A percentile compares a stretch with the other conserved stretches of the same genome.
These are phyloP conservation scores for Yamadazyma diospyri DNA, from an alignment of 1,139 yeast genomes.

Conservation along the genomic window DNA sequence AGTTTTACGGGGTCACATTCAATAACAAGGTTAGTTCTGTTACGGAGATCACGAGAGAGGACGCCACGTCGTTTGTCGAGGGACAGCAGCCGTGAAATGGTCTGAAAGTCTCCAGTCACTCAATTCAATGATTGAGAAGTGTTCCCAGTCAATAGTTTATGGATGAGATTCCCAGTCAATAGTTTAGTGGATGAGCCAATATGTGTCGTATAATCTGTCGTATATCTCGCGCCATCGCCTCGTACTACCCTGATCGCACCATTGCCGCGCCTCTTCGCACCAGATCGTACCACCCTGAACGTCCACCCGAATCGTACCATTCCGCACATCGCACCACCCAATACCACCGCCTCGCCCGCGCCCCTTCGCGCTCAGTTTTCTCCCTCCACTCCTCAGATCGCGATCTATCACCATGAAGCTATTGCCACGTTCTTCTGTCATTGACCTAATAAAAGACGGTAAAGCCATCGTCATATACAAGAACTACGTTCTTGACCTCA, in stretches of 20 bases:
- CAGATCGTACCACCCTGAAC: not conserved
- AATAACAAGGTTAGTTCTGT: slow-evolving; percentile 81
- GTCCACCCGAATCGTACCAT: slow-evolving; percentile 1
- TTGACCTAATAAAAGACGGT: slow-evolving; percentile 59
- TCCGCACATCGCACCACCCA: not conserved
- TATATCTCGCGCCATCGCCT: too few species aligned
- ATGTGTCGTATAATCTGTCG: too few species aligned
- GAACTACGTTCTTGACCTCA: slow-evolving; percentile 57
- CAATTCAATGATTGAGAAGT: too few species aligned
- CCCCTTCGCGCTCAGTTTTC: too few species aligned
- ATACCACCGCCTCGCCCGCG: not conserved
- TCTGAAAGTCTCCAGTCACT: too few species aligned
- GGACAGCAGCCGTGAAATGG: slow-evolving; percentile 40
- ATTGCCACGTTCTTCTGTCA: slow-evolving; percentile 21
- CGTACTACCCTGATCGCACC: too few species aligned
- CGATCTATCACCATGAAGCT: slow-evolving; percentile 3
- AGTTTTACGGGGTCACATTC: slow-evolving; percentile 83
- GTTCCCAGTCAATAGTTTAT: too few species aligned
- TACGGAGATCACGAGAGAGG: slow-evolving; percentile 62
- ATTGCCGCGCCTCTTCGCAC: not conserved
- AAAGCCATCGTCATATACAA: slow-evolving; percentile 67
- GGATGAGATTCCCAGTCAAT: too few species aligned
- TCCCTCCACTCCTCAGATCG: too few species aligned
- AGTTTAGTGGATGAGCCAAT: too few species aligned
- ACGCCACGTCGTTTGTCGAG: slow-evolving; percentile 79